Evolutionary conservation across 2,329 filamentous ascomycete genomes (phyloP).

Genomic region (Canariomyces notabilis): DNA sequence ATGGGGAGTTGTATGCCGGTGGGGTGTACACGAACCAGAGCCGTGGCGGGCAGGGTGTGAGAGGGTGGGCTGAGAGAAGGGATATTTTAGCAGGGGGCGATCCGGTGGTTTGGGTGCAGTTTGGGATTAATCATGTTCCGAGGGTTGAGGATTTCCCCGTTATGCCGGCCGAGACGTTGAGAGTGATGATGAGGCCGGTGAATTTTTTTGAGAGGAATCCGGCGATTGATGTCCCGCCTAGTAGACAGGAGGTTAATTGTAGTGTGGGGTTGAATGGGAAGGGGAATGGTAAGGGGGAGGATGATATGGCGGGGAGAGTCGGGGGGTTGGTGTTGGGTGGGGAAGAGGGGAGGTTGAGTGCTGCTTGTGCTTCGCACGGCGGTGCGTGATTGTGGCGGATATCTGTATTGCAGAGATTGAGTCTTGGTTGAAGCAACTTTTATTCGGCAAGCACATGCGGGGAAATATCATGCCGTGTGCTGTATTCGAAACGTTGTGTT

Average conservation of each 20-base stretch:
- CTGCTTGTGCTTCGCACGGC: slow-evolving; percentile 11
- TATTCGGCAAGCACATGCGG: too few relatives aligned
- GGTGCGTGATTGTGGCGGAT: slow-evolving; percentile 4
- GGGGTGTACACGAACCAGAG: slow-evolving; percentile 40
- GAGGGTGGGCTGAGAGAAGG: slow-evolving; percentile 30
- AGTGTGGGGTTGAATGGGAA: slow-evolving; percentile 29
- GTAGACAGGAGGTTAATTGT: slow-evolving; percentile 39
- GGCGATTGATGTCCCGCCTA: slow-evolving; percentile 45
- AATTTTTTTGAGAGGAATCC: slow-evolving; percentile 51
- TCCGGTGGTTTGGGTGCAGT: slow-evolving; percentile 49
- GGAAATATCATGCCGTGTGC: too few relatives aligned
- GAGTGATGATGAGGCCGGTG: slow-evolving; percentile 44
- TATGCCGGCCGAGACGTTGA: slow-evolving; percentile 58
- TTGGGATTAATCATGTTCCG: slow-evolving; percentile 55
- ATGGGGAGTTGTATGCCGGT: slow-evolving; percentile 35
- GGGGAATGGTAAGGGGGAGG: background rate
- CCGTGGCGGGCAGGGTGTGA: slow-evolving; percentile 31
- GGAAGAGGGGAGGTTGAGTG: slow-evolving; percentile 7
- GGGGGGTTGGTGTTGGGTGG: slow-evolving; percentile 14
- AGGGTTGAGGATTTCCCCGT: slow-evolving; percentile 63
- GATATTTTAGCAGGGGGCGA: slow-evolving; percentile 45
- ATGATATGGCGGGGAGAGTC: background rate
- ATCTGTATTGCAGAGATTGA: too few relatives aligned
- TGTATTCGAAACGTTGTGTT: too few relatives aligned
- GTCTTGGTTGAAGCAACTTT: too few relatives aligned